Evolutionary conservation across 495 filamentous ascomycete genomes (phyloP), one percentile per base, ranked within the genome.

Genomic region (Penicillium antarcticum): DNA sequence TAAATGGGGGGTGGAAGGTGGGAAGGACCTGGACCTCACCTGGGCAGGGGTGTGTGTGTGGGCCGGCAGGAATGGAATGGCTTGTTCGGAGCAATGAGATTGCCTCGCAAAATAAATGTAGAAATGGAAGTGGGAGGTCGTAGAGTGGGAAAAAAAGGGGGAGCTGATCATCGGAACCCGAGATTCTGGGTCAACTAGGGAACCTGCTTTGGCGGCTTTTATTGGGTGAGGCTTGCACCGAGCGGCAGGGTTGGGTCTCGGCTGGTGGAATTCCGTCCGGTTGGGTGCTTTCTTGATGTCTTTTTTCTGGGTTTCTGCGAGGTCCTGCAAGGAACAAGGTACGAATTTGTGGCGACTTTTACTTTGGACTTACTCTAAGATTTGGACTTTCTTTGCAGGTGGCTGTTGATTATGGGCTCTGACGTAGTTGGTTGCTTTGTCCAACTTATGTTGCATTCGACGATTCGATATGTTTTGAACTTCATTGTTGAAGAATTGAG

Each of bases 301-400:
- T 50, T 43, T 35, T 48, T 29, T 17, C 38, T 32, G 10, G 41
- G 47, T 58, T 62, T 45, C 59, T 62, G 55, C 49, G 42, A 51
- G 34, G 44, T 21, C 21, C 55, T 60, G 60, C 57, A 63, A 63
- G 60, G 60, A 55, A 60, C 60, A 57, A 42, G 56, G 43, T 29
- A 49, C 34, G 48, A 5, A 23, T 34, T 42, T 14, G 60, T 57
- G 56, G 56, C 47, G 37, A 56, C 32, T 44, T 54, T 51, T 37
- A 42, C 19, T 36, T 48, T 14, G 26, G 14, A 13, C 17, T 45
- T 24, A 16, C 12, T 34, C 19, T 32, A 1, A 37, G 0, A 6
- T 24, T 41, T 41, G 16, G 37, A 11, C 18, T 9, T 42, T 24
- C 33, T 19, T 48, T 32, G 9, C 10, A 29, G 5, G 26, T 29